phyloP scores from a whole-genome alignment of 192 early-diverging fungal genomes.

The Rhizoclosmatium sp. region DNA sequence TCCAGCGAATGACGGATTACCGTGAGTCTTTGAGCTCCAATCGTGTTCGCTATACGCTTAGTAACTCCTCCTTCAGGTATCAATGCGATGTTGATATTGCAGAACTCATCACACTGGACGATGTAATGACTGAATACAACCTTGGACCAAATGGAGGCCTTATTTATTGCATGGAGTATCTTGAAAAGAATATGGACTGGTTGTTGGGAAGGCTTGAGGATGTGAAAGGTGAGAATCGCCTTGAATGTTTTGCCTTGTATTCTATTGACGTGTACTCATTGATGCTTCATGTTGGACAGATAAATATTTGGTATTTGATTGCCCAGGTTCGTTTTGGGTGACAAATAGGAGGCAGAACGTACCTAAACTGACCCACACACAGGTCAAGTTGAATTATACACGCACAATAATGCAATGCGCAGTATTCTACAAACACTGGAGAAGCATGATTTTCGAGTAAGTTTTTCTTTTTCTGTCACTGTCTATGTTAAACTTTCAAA shows the following conservation, averaged over 20 bases:
- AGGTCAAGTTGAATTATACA: slow-evolving; percentile 70
- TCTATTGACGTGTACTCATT: neutral
- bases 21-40: slow-evolving; percentile 36
- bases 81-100: slow-evolving; percentile 56
- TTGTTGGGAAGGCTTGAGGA: slow-evolving; percentile 47
- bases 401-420: slow-evolving; percentile 78
- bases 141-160: slow-evolving; percentile 69
- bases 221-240: slow-evolving; percentile 44
- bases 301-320: slow-evolving; percentile 66
- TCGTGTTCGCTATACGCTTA: neutral
- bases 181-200: slow-evolving; percentile 70
- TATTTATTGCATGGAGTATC: slow-evolving; percentile 70
- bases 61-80: slow-evolving; percentile 42
- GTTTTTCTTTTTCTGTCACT: slow-evolving; percentile 63
- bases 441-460: slow-evolving; percentile 73
- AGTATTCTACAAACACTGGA: slow-evolving; percentile 72
- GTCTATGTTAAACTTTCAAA: slow-evolving; percentile 60
- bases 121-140: slow-evolving; percentile 57
- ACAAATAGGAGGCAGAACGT: neutral
- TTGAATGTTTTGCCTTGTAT: neutral
- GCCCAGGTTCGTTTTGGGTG: slow-evolving; percentile 38
- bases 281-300: slow-evolving; percentile 31
- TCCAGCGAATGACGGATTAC: slow-evolving; percentile 67
- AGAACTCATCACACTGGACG: slow-evolving; percentile 63
- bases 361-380: neutral